Evolutionary conservation across 495 filamentous ascomycete species (phyloP), one percentile per base, ranked within the genome.

Genomic region (Pseudoneurospora amorphoporcata): DNA sequence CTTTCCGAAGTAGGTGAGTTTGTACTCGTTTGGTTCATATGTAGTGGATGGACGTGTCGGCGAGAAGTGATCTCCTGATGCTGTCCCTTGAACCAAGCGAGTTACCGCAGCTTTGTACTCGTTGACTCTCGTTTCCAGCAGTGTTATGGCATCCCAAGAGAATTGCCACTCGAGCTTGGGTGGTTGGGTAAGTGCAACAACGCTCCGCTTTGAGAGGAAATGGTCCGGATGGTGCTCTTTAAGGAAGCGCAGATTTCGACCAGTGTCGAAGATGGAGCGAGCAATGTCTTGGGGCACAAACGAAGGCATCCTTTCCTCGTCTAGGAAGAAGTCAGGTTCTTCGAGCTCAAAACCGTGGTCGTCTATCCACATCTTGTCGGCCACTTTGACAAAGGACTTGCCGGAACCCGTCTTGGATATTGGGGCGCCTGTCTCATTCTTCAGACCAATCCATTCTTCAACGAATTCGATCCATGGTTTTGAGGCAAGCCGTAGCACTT

Each of bases 371-470:
- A 83, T 80, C 35, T 86, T 85, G 70, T 88, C 84, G 53, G 88
- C 88, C 0, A 92, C 81, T 43, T 84, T 86, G 65, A 93, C 88
- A 79, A 93, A 95, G 38, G 80, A 81, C 32, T 83, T 84, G 1
- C 84, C 82, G 0, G 78, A 73, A 0, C 83, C 84, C 12, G 79
- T 81, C 38, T 87, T 85, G 39, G 81, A 79, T 16, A 87, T 58
- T 68, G 84, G 81, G 5, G 86, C 75, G 7, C 86, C 83, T 17
- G 83, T 81, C 71, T 90, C 89, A 8, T 83, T 78, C 70, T 83
- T 87, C 10, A 95, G 83, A 0, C 94, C 94, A 72, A 94, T 86
- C 92, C 93, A 97, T 70, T 89, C 87, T 61, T 92, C 88, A 3
- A 92, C 82, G 69, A 90, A 87, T 19, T 89, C 86, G 43, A 92